A percentile compares a stretch with the other conserved stretches of the same genome.
phyloP scores from a whole-genome alignment of 2,329 filamentous ascomycete species.

The Ilyonectria destructans region DNA sequence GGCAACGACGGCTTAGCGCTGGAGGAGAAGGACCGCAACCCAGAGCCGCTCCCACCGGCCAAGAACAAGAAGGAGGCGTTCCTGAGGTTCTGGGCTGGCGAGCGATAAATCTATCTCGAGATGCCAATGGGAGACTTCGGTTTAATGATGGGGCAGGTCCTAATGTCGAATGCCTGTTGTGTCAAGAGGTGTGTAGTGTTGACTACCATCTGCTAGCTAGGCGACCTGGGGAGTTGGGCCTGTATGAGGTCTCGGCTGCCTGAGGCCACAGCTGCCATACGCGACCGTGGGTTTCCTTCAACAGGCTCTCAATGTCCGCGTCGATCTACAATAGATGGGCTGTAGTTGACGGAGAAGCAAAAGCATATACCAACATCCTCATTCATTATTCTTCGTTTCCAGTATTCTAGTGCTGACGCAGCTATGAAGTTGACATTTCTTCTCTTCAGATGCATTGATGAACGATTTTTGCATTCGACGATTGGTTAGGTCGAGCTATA shows the following conservation, averaged over 20 bases:
- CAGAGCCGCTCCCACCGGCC: constrained; percentile 35
- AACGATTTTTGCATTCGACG: too few species aligned
- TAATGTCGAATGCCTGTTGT: neutral
- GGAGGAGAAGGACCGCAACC: constrained; percentile 41
- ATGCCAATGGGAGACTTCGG: neutral
- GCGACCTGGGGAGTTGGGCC: too few species aligned
- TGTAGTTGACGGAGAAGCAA: neutral
- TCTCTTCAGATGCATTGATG: neutral
- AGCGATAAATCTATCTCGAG: neutral
- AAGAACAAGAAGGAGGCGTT: constrained; percentile 47
- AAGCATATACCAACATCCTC: neutral
- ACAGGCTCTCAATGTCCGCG: too few species aligned
- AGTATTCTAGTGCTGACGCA: neutral
- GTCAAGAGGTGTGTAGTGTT: too few species aligned
- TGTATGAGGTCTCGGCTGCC: too few species aligned
- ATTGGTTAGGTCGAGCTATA: too few species aligned
- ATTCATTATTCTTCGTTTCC: neutral
- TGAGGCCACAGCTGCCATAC: too few species aligned
- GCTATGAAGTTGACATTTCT: neutral
- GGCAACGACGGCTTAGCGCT: constrained; percentile 48
- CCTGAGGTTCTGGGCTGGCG: constrained; percentile 49
- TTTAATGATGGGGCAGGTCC: neutral
- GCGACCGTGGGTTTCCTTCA: too few species aligned
- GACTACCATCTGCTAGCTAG: too few species aligned
- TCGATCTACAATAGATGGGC: too few species aligned